Evolutionary conservation across 768 basidiomycete species (phyloP), one percentile per base, ranked within the genome.

Genomic region (Rhizopogon vinicolor): DNA sequence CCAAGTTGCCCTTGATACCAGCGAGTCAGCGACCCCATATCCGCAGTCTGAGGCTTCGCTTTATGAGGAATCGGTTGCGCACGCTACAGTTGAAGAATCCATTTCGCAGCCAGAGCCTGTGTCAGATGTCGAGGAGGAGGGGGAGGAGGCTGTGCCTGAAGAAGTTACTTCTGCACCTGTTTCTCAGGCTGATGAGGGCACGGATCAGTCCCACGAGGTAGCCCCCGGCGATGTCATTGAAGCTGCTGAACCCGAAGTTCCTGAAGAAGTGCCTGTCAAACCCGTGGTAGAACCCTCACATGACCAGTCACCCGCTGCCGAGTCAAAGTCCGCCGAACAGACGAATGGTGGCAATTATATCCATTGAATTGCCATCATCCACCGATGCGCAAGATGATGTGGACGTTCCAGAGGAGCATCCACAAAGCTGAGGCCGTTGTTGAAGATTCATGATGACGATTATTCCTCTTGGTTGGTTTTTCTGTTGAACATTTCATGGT

Each of bases 1-100:
- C 16, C 59, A 70, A 44, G 51, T 67, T 31, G 69, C 68, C 37
- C 56, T 69, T 41, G 55, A 58, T 51, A 65, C 66, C 18, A 71
- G 68, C 49, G 68, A 72, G 56, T 7, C 55, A 5, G 56, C 31
- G 10, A 45, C 31, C 10, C n/a, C 41, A 18, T 29, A n/a, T 28
- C 41, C n/a, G 7, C 19, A 35, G 9, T 19, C 43, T 7, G 51
- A 49, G 16, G 51, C 2, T 28, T 31, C 25, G 9, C 44, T 31
- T 28, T 28, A 41, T 28, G 37, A 54, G 54, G 31, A 53, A 22
- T 28, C 41, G 28, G 44, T 7, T 5, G 16, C 13, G 9, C 41
- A 18, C 19, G 44, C 2, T 49, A 33, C 39, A 1, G 42, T 22
- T n/a, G 40, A 54, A 52, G 46, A 53, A 22, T 28, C 41, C 19